Percentiles rank a stretch among this genome's conserved stretches.
phyloP scores from a whole-genome alignment of 441 rosid genomes.

The California macrophylla region DNA sequence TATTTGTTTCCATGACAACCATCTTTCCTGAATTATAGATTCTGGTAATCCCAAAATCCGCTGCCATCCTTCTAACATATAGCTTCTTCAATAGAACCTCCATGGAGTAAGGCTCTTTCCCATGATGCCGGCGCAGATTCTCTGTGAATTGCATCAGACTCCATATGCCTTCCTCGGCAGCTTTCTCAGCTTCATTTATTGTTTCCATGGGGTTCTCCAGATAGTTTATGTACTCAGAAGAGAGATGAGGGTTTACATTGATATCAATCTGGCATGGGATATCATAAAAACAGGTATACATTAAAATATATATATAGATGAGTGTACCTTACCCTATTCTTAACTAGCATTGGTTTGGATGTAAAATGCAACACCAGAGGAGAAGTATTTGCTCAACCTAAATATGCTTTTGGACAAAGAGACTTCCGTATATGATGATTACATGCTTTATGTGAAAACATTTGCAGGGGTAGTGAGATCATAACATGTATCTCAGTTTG shows the following conservation, averaged over 20 bases:
- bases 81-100: constrained; percentile 80
- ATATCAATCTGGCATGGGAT: constrained; percentile 57
- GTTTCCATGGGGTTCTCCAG: constrained; percentile 89
- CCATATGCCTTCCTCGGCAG: constrained; percentile 79
- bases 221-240: constrained; percentile 84
- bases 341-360: neutral
- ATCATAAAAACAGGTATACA: constrained; percentile 13
- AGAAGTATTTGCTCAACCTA: neutral
- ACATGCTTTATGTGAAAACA: neutral
- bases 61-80: constrained; percentile 88
- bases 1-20: constrained; percentile 78
- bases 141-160: constrained; percentile 85
- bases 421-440: neutral
- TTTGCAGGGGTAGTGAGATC: neutral
- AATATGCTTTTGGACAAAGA: neutral
- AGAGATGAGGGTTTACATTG: constrained; percentile 60
- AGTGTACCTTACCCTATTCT: neutral
- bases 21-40: constrained; percentile 74
- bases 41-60: constrained; percentile 80
- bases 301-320: constrained; percentile 5
- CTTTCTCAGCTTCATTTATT: constrained; percentile 69
- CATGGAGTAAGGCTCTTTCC: constrained; percentile 90
- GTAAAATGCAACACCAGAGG: neutral
- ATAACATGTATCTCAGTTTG: neutral
- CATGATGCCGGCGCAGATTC: constrained; percentile 70